Evolutionary conservation across 2,329 filamentous ascomycete species (phyloP), one percentile per base, ranked within the genome.

Genomic region (Arthroderma uncinatum): DNA sequence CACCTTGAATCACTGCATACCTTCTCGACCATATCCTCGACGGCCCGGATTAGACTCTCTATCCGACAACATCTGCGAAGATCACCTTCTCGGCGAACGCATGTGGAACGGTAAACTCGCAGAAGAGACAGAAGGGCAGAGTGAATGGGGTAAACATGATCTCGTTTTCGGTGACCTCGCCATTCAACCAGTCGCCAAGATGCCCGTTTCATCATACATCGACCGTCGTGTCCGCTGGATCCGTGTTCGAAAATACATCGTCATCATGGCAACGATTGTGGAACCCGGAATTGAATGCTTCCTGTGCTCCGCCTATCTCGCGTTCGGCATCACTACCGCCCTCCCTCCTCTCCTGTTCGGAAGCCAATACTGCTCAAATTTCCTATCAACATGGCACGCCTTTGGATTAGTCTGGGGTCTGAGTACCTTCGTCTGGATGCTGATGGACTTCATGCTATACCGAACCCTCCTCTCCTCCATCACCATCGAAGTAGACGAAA

Each of bases 51-150:
- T 98, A 62, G 90, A 97, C 71, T 91, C 85, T 73, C 98, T 98
- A 73, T 95, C 89, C 2, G 81, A 89, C 62, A 95, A 95, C 68
- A 97, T 98, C 67, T 98, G 93, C 74, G 94, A 98, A 70, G 93
- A 98, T 68, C 93, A 98, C 66, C 76, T 96, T 23, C 95, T 98
- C 56, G 92, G 92, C 10, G 93, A 98, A 63, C 74, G 93, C 0
- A 79, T 98, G 3, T 98, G 91, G 90, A 83, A 84, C 57, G 66
- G 70, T 42, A 64, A 67, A 56, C 62, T 71, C 1, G 66, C 63
- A 2, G 70, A 70, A 52, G 70, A 74, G 55, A 67, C 64, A 58
- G 72, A 70, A 61, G 60, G 59, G 4, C 67, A 64, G 16, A 68
- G 75, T 64, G 64, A 60, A 1, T 86, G 82, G 73, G 79, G 80